Percentiles rank a stretch among this genome's conserved stretches.
Conservation (phyloP, 805 yeast genomes). For the Ogataea henricii region DNA sequence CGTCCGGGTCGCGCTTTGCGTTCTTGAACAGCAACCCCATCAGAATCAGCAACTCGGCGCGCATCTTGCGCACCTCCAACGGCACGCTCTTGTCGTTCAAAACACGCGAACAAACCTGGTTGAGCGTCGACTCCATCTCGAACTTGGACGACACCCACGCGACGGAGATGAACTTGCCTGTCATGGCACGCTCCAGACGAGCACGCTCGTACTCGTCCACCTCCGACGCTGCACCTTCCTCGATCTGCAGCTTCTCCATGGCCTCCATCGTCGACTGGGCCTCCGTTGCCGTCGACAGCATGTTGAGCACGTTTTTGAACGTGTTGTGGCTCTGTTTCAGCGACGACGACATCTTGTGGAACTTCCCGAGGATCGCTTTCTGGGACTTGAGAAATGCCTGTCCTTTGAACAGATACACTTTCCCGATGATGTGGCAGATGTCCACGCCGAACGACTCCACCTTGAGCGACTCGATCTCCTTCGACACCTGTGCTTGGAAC, state of each 20-base stretch:
- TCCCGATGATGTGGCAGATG: slow-evolving; percentile 74
- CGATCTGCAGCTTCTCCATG: slow-evolving; percentile 58
- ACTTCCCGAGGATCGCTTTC: slow-evolving; percentile 65
- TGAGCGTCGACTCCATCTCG: slow-evolving; percentile 72
- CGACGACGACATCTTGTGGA: slow-evolving; percentile 56
- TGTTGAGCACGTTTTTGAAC: slow-evolving; percentile 68
- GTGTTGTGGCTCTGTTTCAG: slow-evolving; percentile 74
- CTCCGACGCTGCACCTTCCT: slow-evolving; percentile 38
- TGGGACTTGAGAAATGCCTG: slow-evolving; percentile 67
- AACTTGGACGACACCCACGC: slow-evolving; percentile 85
- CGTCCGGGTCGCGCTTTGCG: slow-evolving; percentile 63
- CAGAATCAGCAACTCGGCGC: slow-evolving; percentile 64
- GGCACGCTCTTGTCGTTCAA: slow-evolving; percentile 58
- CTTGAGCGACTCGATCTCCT: slow-evolving; percentile 82
- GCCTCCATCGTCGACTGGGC: slow-evolving; percentile 81
- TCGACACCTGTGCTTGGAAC: slow-evolving; percentile 64
- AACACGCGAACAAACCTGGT: slow-evolving; percentile 68
- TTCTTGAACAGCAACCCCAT: slow-evolving; percentile 65
- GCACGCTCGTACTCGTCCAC: slow-evolving; percentile 50
- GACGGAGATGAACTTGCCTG: slow-evolving; percentile 79
- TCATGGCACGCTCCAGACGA: slow-evolving; percentile 68
- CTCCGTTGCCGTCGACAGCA: slow-evolving; percentile 72
- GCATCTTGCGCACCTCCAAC: slow-evolving; percentile 46
- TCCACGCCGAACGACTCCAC: slow-evolving; percentile 86
- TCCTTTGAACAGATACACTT: slow-evolving; percentile 65